Evolutionary conservation across 441 rosid species (phyloP).

Genomic region (Euphorbia celastroides): DNA sequence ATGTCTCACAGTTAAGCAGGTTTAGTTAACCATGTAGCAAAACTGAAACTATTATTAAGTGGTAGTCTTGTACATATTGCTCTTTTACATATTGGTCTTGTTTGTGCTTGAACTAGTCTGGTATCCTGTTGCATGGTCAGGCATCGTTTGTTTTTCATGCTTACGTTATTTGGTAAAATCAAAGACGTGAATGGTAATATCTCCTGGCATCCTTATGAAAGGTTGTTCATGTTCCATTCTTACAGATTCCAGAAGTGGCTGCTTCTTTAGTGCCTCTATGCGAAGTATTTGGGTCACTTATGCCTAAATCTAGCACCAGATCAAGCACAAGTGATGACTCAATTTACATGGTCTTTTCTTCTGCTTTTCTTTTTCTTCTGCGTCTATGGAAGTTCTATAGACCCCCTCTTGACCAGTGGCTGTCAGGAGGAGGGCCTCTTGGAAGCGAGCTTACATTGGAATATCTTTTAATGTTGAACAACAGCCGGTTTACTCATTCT

Average conservation of each 20-base stretch:
- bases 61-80: constrained; percentile 6
- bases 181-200: constrained; percentile 5
- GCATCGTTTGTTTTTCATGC: not conserved
- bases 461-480: constrained; percentile 47
- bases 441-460: constrained; percentile 49
- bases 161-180: not conserved
- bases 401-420: constrained; percentile 45
- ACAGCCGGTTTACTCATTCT: constrained; percentile 29
- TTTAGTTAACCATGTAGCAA: not conserved
- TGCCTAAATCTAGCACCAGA: constrained; percentile 36
- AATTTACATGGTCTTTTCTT: constrained; percentile 51
- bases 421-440: constrained; percentile 30
- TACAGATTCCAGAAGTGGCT: constrained; percentile 69
- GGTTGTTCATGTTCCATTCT: constrained; percentile 14
- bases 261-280: constrained; percentile 63
- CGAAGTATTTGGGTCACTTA: constrained; percentile 57
- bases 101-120: not conserved
- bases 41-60: not conserved
- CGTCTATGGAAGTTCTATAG: constrained; percentile 77
- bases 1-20: not conserved
- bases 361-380: constrained; percentile 63
- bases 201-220: constrained; percentile 19
- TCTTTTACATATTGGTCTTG: too few species aligned
- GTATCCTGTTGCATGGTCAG: not conserved
- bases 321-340: constrained; percentile 34